phyloP scores from a whole-genome alignment of 306 rosid species.

The Morella rubra region DNA sequence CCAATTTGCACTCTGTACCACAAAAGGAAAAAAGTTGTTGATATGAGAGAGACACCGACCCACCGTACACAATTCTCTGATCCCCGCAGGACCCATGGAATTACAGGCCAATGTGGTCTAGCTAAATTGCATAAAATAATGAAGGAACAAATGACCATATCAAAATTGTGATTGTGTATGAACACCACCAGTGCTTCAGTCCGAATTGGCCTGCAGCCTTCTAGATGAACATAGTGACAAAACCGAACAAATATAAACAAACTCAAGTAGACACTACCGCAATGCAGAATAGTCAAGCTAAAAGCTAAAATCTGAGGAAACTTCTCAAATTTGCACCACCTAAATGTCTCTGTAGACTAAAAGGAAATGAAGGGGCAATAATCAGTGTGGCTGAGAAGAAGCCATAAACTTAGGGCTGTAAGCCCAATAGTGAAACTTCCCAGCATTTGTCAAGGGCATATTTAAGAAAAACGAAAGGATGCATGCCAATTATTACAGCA shows the following conservation, averaged over 20 bases:
- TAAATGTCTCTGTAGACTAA: neutral
- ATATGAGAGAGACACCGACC: neutral
- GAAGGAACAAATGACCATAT: neutral
- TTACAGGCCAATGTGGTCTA: neutral
- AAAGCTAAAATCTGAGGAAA: neutral
- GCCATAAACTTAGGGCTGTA: neutral
- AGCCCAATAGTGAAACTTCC: neutral
- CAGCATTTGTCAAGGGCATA: neutral
- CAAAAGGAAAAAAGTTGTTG: neutral
- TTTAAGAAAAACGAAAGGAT: neutral
- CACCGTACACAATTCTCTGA: neutral
- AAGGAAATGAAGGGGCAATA: neutral
- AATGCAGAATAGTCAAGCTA: neutral
- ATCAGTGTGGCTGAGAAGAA: neutral
- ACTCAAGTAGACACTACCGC: neutral
- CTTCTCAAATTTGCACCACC: neutral
- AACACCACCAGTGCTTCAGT: neutral
- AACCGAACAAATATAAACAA: neutral
- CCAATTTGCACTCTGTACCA: neutral
- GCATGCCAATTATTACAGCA: neutral
- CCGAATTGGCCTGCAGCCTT: neutral
- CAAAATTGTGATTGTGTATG: neutral
- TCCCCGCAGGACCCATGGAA: neutral
- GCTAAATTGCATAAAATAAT: neutral
- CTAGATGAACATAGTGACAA: neutral